phyloP scores from a whole-genome alignment of 2,329 filamentous ascomycete species.

The Leptographium flavum region DNA sequence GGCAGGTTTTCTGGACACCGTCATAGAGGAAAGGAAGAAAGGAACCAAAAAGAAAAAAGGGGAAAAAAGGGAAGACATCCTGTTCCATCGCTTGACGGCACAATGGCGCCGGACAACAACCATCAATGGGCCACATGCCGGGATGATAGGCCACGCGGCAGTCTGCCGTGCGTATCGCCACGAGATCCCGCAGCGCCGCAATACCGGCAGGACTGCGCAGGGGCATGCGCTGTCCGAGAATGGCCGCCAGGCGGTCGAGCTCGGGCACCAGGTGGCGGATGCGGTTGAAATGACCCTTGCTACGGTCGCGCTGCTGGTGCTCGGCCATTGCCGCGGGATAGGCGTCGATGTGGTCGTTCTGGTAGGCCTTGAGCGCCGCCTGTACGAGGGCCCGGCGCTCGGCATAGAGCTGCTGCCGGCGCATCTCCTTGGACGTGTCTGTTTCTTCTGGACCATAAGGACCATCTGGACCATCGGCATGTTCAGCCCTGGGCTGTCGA shows the following conservation, averaged over 20 bases:
- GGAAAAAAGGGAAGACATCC: not conserved
- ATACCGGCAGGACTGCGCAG: not conserved
- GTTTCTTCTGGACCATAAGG: not conserved
- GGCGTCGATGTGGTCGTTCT: not conserved
- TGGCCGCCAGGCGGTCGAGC: not conserved
- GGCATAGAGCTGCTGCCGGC: not conserved
- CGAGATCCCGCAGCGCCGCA: not conserved
- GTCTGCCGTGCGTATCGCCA: not conserved
- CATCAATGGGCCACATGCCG: not conserved
- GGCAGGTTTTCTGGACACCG: not conserved
- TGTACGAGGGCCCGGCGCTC: not conserved
- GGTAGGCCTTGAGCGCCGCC: not conserved
- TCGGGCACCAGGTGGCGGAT: not conserved
- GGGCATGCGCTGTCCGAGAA: not conserved
- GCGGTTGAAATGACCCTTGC: constrained; percentile 1
- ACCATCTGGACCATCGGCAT: too few relatives aligned
- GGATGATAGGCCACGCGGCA: not conserved
- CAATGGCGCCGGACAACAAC: not conserved
- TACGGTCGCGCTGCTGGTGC: not conserved
- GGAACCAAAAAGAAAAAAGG: not conserved
- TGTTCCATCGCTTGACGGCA: not conserved
- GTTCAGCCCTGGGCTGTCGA: too few relatives aligned
- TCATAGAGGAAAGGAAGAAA: too few relatives aligned
- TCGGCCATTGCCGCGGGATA: not conserved
- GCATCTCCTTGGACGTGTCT: not conserved